Percentiles rank a stretch among this genome's conserved stretches.
Conservation (phyloP, 179 eudicot genomes). For the Carnegiea gigantea region DNA sequence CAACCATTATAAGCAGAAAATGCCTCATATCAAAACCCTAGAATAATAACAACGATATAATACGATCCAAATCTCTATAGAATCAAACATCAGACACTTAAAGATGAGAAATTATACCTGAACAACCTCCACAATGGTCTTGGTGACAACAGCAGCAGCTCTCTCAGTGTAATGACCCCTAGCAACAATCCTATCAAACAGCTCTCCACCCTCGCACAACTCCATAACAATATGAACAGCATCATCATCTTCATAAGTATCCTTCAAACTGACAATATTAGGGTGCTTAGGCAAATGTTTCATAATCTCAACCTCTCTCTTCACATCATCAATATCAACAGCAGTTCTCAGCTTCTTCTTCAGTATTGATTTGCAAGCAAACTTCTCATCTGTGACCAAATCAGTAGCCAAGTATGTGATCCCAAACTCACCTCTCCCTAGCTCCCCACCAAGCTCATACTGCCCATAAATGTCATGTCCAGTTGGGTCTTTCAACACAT, state of each 20-base stretch:
- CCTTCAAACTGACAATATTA: slow-evolving; percentile 68
- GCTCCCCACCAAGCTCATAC: slow-evolving; percentile 63
- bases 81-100: not conserved
- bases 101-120: slow-evolving; percentile 41
- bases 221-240: slow-evolving; percentile 90
- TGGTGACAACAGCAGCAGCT: slow-evolving; percentile 72
- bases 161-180: slow-evolving; percentile 86
- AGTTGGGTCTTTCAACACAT: slow-evolving; percentile 62
- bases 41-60: slow-evolving; percentile 1
- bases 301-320: slow-evolving; percentile 79
- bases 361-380: slow-evolving; percentile 70
- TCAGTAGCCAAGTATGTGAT: slow-evolving; percentile 67
- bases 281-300: slow-evolving; percentile 69
- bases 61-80: not conserved
- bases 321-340: slow-evolving; percentile 77
- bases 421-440: slow-evolving; percentile 83
- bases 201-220: slow-evolving; percentile 78
- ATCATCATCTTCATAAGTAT: slow-evolving; percentile 67
- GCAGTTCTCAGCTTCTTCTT: slow-evolving; percentile 78
- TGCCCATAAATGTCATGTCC: slow-evolving; percentile 49
- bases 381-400: slow-evolving; percentile 44
- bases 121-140: slow-evolving; percentile 78
- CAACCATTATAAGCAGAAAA: slow-evolving; percentile 3
- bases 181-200: slow-evolving; percentile 80
- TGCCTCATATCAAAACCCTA: slow-evolving; percentile 4